A percentile compares a stretch with the other conserved stretches of the same genome.
These are phyloP conservation scores for Tuber melanosporum DNA, from an alignment of 495 filamentous ascomycete species.

Conservation along the genomic window DNA sequence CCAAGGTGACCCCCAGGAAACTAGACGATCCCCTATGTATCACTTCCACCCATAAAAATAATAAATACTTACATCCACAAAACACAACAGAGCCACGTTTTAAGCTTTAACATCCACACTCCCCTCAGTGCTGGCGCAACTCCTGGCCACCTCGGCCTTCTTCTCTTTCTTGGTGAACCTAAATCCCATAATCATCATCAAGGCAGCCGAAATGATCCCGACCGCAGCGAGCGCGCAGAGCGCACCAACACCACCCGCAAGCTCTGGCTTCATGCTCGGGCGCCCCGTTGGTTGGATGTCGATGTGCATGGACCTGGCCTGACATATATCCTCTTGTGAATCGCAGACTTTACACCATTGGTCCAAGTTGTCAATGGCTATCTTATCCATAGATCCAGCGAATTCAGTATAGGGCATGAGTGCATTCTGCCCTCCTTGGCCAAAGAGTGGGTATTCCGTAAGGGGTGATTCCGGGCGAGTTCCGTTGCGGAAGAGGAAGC, in stretches of 20 bases:
- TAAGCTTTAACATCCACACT: neutral
- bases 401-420: conserved; percentile 61
- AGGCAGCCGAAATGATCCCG: conserved; percentile 35
- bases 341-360: conserved; percentile 68
- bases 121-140: neutral
- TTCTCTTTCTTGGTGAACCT: conserved; percentile 23
- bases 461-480: conserved; percentile 52
- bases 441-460: conserved; percentile 61
- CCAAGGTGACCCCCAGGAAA: neutral
- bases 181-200: conserved; percentile 37
- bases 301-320: conserved; percentile 39
- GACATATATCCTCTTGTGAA: conserved; percentile 57
- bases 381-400: conserved; percentile 51
- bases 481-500: conserved; percentile 73
- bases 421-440: conserved; percentile 48
- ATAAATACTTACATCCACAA: neutral
- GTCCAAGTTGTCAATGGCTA: conserved; percentile 54
- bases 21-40: neutral
- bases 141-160: conserved; percentile 27
- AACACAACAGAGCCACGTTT: neutral
- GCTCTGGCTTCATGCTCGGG: conserved; percentile 17
- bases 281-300: neutral
- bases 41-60: neutral
- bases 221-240: conserved; percentile 45
- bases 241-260: conserved; percentile 54